Base-by-base conservation (phyloP, 306 rosid genomes). In the Oemleria cerasiformis region DNA sequence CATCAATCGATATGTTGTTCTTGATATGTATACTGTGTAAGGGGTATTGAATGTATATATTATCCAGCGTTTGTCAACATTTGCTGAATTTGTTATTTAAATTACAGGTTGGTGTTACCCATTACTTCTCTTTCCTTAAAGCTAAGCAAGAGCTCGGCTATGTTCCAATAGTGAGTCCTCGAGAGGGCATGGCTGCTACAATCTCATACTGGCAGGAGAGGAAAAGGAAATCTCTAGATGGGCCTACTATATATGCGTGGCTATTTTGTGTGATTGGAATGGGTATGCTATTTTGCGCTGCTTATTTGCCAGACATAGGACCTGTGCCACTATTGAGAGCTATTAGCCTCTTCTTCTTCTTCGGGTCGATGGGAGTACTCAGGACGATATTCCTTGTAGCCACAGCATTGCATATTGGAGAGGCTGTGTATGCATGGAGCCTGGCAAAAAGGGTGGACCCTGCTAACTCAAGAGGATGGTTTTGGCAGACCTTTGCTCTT, bases 91-190 rank as follows among this genome's bases (percentile, higher is more conserved):
- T 3, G 20, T 65, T 48, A 17, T 48, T 19, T 44, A 49, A 36
- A 4, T 67, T 34, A 75, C 88, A 94, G 98, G 97, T 91, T 8
- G 98, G 97, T 34, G 91, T 94, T 70, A 83, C 87, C 50, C 93
- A 91, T 73, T 86, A 87, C 79, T 91, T 89, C 84, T 91, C 99
- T 70, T 86, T 80, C 67, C 90, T 89, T 65, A 91, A 94, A 82
- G 99, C 99, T 51, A 94, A 70, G 88, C 82, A 91, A 72, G 96
- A 94, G 79, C 83, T 94, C 67, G 96, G 97, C 23, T 94, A 91
- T 77, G 81, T 82, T 54, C 97, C 97, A 53, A 54, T 89, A 82
- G 91, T 87, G 49, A 83, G 75, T 68, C 73, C 96, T 30, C 78
- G 23, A 57, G 98, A 94, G 79, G 98, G 98, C 69, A 94, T 89